Percentiles rank a stretch among this genome's conserved stretches.
Conservation (phyloP, 169 alveolate species). For the Eimeria sp. region DNA sequence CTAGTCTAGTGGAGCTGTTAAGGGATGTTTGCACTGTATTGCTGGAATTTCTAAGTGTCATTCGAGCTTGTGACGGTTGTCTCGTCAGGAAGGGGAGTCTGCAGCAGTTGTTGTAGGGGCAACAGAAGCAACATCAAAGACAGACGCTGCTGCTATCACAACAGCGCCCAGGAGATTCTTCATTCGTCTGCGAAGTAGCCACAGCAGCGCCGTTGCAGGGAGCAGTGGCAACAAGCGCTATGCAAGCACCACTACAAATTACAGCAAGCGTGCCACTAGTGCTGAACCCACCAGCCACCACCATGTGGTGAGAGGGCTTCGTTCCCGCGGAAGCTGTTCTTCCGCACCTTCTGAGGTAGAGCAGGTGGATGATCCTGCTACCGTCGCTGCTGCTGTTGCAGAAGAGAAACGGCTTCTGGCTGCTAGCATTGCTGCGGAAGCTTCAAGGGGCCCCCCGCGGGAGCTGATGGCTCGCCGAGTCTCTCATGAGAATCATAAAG, state of each 20-base stretch:
- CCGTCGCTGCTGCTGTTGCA: conserved; percentile 22
- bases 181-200: conserved; percentile 26
- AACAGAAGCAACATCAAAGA: neutral
- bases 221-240: neutral
- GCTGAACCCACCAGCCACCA: neutral
- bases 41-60: neutral
- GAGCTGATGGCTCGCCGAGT: conserved; percentile 4
- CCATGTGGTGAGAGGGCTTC: neutral
- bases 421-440: conserved; percentile 40
- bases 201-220: conserved; percentile 4
- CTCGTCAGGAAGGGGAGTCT: neutral
- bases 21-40: neutral
- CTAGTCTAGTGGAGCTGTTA: neutral
- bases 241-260: neutral
- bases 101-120: neutral
- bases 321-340: neutral
- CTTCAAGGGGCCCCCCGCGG: conserved; percentile 39
- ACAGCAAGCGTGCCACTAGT: neutral
- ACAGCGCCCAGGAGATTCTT: neutral
- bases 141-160: neutral
- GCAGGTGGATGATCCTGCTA: neutral
- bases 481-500: conserved; percentile 3
- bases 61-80: conserved; percentile 1
- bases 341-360: neutral
- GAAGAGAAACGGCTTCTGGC: conserved; percentile 49